phyloP scores from a whole-genome alignment of 148 eudicot genomes.

The Rhododendron simsii region DNA sequence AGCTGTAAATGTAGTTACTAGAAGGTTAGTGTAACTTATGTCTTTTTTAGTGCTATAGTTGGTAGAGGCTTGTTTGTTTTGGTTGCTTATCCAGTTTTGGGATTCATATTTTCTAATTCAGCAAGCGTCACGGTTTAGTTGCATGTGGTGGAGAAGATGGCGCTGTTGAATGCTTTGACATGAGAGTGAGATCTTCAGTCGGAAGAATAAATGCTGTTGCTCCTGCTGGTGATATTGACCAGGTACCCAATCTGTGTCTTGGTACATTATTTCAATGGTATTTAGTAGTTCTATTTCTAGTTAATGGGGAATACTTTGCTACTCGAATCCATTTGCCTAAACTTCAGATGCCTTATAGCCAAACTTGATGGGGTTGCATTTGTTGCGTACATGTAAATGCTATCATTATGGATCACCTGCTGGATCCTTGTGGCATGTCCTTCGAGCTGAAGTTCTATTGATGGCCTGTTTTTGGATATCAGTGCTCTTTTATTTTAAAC shows the following conservation, averaged over 20 bases:
- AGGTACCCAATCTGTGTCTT: slow-evolving; percentile 37
- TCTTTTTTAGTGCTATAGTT: background rate
- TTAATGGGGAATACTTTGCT: background rate
- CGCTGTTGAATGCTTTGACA: slow-evolving; percentile 95
- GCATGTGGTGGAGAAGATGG: slow-evolving; percentile 99
- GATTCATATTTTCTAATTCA: slow-evolving; percentile 24
- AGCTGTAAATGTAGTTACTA: slow-evolving; percentile 83
- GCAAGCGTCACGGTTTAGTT: slow-evolving; percentile 86
- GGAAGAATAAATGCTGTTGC: slow-evolving; percentile 75
- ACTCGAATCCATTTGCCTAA: background rate
- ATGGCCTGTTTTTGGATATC: background rate
- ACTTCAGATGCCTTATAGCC: background rate
- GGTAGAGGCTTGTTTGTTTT: background rate
- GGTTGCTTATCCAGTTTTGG: slow-evolving; percentile 7
- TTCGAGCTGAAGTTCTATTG: background rate
- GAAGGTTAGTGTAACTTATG: slow-evolving; percentile 49
- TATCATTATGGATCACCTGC: background rate
- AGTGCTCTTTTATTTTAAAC: background rate
- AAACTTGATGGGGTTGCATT: background rate
- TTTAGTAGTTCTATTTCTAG: background rate
- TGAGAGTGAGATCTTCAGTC: slow-evolving; percentile 72
- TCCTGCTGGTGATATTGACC: slow-evolving; percentile 52
- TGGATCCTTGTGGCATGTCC: background rate
- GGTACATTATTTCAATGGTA: background rate
- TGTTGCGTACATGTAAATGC: background rate